Conservation (phyloP, 306 rosid species). For the Cucurbita pepo region DNA sequence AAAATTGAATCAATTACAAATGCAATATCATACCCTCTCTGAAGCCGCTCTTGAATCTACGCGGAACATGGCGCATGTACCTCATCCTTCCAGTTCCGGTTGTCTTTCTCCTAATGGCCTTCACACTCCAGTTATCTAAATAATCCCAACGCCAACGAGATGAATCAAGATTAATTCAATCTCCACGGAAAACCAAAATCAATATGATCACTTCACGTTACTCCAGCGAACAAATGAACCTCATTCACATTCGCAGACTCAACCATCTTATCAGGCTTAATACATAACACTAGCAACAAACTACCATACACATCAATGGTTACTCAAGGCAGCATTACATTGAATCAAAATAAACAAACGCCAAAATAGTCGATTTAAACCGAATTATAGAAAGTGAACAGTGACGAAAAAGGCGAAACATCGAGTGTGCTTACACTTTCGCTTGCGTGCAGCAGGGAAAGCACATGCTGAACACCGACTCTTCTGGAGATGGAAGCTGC, state of each 20-base stretch:
- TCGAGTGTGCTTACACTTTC: slow-evolving; percentile 38
- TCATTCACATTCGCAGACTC: not conserved
- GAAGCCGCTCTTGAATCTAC: slow-evolving; percentile 98
- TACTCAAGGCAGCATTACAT: not conserved
- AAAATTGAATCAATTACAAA: not conserved
- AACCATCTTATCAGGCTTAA: not conserved
- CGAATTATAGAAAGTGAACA: not conserved
- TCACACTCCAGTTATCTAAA: slow-evolving; percentile 93
- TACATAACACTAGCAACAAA: not conserved
- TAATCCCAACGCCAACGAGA: not conserved
- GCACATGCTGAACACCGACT: slow-evolving; percentile 93
- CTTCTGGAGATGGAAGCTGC: slow-evolving; percentile 95
- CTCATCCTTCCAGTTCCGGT: slow-evolving; percentile 98
- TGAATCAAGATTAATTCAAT: no score
- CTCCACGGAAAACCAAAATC: not conserved
- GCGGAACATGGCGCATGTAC: slow-evolving; percentile 86
- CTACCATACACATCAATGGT: not conserved
- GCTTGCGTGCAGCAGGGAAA: slow-evolving; percentile 83
- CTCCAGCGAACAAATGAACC: not conserved
- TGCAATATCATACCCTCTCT: slow-evolving; percentile 58
- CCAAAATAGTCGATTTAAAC: not conserved
- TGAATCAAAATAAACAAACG: not conserved
- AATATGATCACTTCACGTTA: not conserved
- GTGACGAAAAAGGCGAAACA: not conserved
- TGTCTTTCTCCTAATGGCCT: slow-evolving; percentile 97